Evolutionary conservation across 495 filamentous ascomycete species (phyloP), one percentile per base, ranked within the genome.

Genomic region (Penicillium daleae): DNA sequence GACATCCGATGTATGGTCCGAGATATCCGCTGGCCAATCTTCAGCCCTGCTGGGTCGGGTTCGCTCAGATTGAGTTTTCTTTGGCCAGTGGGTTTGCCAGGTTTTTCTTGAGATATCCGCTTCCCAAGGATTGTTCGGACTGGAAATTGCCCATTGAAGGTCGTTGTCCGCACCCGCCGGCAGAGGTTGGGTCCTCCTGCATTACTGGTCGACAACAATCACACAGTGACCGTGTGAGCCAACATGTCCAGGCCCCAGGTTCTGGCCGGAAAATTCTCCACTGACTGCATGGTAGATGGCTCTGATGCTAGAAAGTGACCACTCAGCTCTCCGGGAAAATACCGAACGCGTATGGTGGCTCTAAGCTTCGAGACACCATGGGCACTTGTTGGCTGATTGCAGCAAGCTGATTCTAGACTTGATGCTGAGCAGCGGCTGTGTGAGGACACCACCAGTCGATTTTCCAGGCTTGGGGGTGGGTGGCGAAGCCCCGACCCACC

Each of bases 21-120:
- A 56, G 54, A 62, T 64, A 64, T 62, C 61, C 65, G 65, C 55
- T 29, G 32, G 50, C 59, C 49, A 60, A 57, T 59, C 60, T 66
- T 66, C 57, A 57, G 49, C 58, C 56, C 46, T 55, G 59, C 42
- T 53, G 37, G 58, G 52, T 46, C 37, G 15, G 57, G 60, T 64
- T 69, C 61, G 62, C 57, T 37, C 66, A 66, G 67, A 66, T 70
- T 67, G 67, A 67, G 61, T 74, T 74, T 72, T 70, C 63, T 40
- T 8, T 31, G 52, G 37, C 57, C 40, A 52, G 64, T 60, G 61
- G 61, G 61, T 57, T 64, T 53, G 22, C 56, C 50, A 56, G 42
- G 56, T 50, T 56, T 61, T 51, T 40, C 48, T n/a, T 13, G 3
- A 50, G 49, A 31, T 31, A 19, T 32, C 27, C 49, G 29, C 29